A percentile compares a stretch with the other conserved stretches of the same genome.
Evolutionary conservation across 768 basidiomycete genomes (phyloP).

Genomic region (Mycena rosella): DNA sequence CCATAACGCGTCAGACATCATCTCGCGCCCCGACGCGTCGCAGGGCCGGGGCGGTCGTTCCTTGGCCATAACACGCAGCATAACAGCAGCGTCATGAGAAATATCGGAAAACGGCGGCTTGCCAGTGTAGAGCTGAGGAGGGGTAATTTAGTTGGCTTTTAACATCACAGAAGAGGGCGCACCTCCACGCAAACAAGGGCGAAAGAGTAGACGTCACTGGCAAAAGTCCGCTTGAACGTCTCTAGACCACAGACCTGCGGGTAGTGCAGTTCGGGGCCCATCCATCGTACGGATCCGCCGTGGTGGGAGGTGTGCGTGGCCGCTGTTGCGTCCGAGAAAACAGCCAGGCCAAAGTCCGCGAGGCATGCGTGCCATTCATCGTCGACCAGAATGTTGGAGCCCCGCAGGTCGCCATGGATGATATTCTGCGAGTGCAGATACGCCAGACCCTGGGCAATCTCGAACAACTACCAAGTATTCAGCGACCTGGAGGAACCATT

Average conservation of each 20-base stretch:
- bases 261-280: slow-evolving; percentile 42
- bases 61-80: slow-evolving; percentile 38
- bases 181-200: slow-evolving; percentile 43
- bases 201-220: slow-evolving; percentile 42
- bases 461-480: slow-evolving; percentile 41
- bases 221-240: slow-evolving; percentile 36
- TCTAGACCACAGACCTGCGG: slow-evolving; percentile 39
- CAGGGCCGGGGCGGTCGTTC: slow-evolving; percentile 37
- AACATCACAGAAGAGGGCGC: background rate
- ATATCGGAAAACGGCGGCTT: slow-evolving; percentile 39
- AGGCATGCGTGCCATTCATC: slow-evolving; percentile 41
- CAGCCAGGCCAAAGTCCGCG: slow-evolving; percentile 45
- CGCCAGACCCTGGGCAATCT: slow-evolving; percentile 47
- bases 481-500: background rate
- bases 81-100: slow-evolving; percentile 35
- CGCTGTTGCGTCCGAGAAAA: slow-evolving; percentile 41
- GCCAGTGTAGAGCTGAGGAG: slow-evolving; percentile 36
- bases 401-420: slow-evolving; percentile 62
- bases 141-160: background rate
- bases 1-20: slow-evolving; percentile 37
- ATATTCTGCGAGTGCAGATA: slow-evolving; percentile 52
- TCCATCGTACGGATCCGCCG: slow-evolving; percentile 42
- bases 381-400: slow-evolving; percentile 43
- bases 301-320: slow-evolving; percentile 37
- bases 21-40: slow-evolving; percentile 10